Percentiles rank a stretch among this genome's conserved stretches.
Evolutionary conservation across 345 rosid species (phyloP).

Genomic region (Ailanthus altissimus): DNA sequence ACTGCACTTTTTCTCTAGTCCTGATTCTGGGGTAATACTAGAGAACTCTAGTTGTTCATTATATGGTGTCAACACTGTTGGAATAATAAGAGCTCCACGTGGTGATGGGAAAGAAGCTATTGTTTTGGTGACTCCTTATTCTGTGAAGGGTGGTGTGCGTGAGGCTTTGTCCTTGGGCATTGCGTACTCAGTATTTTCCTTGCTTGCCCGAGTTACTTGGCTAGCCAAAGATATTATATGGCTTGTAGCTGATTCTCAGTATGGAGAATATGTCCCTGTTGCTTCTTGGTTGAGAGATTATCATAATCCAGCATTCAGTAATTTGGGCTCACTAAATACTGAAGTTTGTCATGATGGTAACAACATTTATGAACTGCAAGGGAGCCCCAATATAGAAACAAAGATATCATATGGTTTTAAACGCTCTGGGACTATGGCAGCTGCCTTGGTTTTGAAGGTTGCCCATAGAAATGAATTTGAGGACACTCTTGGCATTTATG

Average conservation of each 20-base stretch:
- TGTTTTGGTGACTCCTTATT: slow-evolving; percentile 85
- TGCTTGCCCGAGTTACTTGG: slow-evolving; percentile 86
- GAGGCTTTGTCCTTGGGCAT: slow-evolving; percentile 69
- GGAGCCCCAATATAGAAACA: slow-evolving; percentile 23
- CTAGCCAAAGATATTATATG: slow-evolving; percentile 87
- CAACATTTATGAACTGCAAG: slow-evolving; percentile 24
- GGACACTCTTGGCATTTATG: slow-evolving; percentile 69
- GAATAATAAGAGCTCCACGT: slow-evolving; percentile 90
- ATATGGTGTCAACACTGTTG: slow-evolving; percentile 50
- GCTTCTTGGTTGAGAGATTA: slow-evolving; percentile 87
- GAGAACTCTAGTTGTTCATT: slow-evolving; percentile 60
- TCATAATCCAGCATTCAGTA: slow-evolving; percentile 62
- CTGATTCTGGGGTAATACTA: slow-evolving; percentile 38
- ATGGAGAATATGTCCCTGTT: slow-evolving; percentile 84
- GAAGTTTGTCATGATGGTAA: slow-evolving; percentile 31
- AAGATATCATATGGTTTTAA: slow-evolving; percentile 45
- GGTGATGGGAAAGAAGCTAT: slow-evolving; percentile 96
- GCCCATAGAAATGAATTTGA: slow-evolving; percentile 47
- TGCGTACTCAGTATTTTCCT: slow-evolving; percentile 68
- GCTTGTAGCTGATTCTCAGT: slow-evolving; percentile 84
- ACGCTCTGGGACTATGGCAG: slow-evolving; percentile 50
- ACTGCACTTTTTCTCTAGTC: slow-evolving; percentile 73
- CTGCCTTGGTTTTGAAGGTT: slow-evolving; percentile 89
- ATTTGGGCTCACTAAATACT: slow-evolving; percentile 29
- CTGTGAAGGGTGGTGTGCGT: slow-evolving; percentile 42